Evolutionary conservation across 345 rosid species (phyloP).

Genomic region (Litchi chinensis): DNA sequence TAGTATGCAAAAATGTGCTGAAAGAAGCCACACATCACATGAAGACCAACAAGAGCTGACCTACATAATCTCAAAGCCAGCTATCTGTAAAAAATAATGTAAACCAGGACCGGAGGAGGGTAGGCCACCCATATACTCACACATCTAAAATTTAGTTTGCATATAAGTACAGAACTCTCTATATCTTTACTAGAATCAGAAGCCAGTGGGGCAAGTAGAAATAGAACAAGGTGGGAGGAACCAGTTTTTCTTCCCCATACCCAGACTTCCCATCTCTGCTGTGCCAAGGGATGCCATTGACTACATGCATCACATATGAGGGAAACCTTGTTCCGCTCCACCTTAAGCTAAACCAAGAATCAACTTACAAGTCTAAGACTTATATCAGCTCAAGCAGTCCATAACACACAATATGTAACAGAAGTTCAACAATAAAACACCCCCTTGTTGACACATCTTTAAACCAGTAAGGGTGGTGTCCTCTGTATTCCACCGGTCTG

Average conservation of each 20-base stretch:
- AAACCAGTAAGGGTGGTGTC: not conserved
- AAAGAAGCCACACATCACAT: not conserved
- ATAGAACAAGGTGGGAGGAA: not conserved
- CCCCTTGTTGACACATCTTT: not conserved
- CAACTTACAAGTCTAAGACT: not conserved
- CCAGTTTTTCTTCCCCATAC: not conserved
- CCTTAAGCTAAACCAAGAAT: not conserved
- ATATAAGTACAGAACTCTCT: not conserved
- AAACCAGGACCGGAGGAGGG: not conserved
- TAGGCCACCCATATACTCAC: not conserved
- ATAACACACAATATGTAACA: not conserved
- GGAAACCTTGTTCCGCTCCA: not conserved
- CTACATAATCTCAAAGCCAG: not conserved
- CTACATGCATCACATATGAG: not conserved
- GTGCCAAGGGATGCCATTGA: not conserved
- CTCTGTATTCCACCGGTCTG: not conserved
- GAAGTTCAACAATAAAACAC: not conserved
- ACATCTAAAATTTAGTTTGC: not conserved
- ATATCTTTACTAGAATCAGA: not conserved
- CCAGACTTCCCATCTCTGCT: not conserved
- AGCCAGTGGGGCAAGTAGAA: not conserved
- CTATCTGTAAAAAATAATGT: not conserved
- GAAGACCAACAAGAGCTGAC: constrained; percentile 4
- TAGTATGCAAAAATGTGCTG: no score
- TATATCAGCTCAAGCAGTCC: not conserved